These are phyloP conservation scores for Mortierella sp. DNA, from an alignment of 371 early-diverging fungal species.

Conservation along the genomic window DNA sequence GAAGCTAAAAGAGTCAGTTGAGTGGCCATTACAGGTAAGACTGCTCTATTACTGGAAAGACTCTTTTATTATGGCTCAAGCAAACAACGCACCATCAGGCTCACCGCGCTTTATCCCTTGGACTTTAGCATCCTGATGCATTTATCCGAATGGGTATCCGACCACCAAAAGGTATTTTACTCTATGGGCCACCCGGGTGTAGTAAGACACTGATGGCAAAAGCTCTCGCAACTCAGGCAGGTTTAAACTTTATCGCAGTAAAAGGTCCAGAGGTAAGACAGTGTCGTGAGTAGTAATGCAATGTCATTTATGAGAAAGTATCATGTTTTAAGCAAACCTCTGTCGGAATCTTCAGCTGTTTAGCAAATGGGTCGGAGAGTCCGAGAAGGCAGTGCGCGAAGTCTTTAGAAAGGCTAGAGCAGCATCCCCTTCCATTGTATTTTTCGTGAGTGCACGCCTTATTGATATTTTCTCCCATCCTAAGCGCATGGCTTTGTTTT, in stretches of 20 bases:
- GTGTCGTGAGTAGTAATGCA: neutral
- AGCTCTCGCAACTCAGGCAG: conserved; percentile 97
- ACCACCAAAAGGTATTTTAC: conserved; percentile 96
- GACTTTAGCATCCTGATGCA: conserved; percentile 83
- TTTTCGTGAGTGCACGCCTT: conserved; percentile 84
- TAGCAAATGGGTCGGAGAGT: conserved; percentile 99
- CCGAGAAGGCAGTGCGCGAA: conserved; percentile 96
- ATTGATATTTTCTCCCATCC: neutral
- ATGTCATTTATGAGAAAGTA: neutral
- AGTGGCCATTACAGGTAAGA: conserved; percentile 94
- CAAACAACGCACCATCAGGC: neutral
- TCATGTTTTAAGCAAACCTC: neutral
- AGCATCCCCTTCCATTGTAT: conserved; percentile 96
- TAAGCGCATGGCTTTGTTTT: too few species aligned
- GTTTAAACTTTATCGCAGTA: conserved; percentile 97
- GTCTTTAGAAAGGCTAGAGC: conserved; percentile 95
- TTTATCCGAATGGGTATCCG: conserved; percentile 90
- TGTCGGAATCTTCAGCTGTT: conserved; percentile 72
- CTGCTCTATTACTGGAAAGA: too few species aligned
- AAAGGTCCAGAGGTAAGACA: conserved; percentile 93
- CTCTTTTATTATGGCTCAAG: neutral
- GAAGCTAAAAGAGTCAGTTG: conserved; percentile 96
- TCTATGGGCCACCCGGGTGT: conserved; percentile 99
- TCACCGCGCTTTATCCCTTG: neutral
- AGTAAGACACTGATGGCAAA: conserved; percentile 98